Base-by-base conservation (phyloP, 169 alveolate species). In the Amoebophrya sp. region DNA sequence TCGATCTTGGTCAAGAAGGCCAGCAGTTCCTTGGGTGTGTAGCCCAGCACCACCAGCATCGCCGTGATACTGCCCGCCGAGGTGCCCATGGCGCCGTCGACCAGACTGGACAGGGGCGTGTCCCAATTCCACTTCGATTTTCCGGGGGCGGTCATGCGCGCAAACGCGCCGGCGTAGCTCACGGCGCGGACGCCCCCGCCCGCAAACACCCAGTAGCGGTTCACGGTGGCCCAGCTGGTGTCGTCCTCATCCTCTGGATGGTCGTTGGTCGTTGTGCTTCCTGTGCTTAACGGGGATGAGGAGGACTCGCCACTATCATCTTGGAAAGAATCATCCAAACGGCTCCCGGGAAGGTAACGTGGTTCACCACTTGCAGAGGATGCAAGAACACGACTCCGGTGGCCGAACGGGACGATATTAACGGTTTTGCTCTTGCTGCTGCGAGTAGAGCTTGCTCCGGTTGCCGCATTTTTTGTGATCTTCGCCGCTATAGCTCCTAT, bases 141-240 rank as follows among this genome's bases (percentile, higher is more conserved):
- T n/a, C n/a, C n/a, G n/a, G n/a, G n/a, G 29, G 32, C 83, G 83
- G 18, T 25, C 83, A 66, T 0, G 10, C 83, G 83, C 83, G 83
- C 83, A 66, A 66, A 66, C 39, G 83, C 29, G 10, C 83, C 83
- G 35, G 83, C 32, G 35, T 66, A 66, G 35, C 32, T 1, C 10
- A n/a, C 83, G 7, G 83, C 83, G 29, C 83, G 83, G 29, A 66
- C 83, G 35, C 83, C 83, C 32, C 83, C 83, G 35, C 83, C 83
- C 10, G 83, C 83, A 25, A 66, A 66, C 39, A 66, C 83, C 83
- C 83, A 66, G 35, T 66, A 66, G 7, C 83, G 83, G 83, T 66
- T 66, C 83, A 66, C 83, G 38, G 18, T 1, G 1, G 29, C 2
- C 83, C 83, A 66, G 10, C 83, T 25, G 83, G 29, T 25, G 35